Evolutionary conservation across 2,329 filamentous ascomycete genomes (phyloP).

Genomic region (Pezicula carpinea): DNA sequence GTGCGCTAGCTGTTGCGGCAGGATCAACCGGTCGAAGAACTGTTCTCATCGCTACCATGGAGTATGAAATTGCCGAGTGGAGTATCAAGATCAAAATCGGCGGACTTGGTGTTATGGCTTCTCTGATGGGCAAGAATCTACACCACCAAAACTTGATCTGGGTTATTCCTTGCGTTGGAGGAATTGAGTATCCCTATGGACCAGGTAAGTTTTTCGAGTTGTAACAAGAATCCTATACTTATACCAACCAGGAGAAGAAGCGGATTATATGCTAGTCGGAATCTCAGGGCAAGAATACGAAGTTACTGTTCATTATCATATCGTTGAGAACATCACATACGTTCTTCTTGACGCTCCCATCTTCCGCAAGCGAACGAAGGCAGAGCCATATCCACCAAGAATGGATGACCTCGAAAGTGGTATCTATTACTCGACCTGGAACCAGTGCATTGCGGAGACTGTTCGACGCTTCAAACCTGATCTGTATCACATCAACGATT

Average conservation of each 20-base stretch:
- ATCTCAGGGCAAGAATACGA: constrained; percentile 56
- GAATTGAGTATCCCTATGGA: constrained; percentile 52
- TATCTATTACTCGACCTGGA: constrained; percentile 66
- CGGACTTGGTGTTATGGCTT: constrained; percentile 64
- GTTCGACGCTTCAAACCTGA: constrained; percentile 58
- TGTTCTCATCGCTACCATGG: constrained; percentile 64
- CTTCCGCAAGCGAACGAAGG: constrained; percentile 57
- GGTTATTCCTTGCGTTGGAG: constrained; percentile 56
- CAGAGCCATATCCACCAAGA: constrained; percentile 58
- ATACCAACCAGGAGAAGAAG: constrained; percentile 40
- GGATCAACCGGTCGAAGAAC: constrained; percentile 34
- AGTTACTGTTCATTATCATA: constrained; percentile 59
- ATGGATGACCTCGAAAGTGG: constrained; percentile 66
- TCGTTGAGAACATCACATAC: constrained; percentile 60
- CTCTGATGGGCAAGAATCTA: constrained; percentile 59
- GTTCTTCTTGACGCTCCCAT: constrained; percentile 54
- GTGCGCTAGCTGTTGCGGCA: constrained; percentile 1
- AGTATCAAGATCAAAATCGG: constrained; percentile 67
- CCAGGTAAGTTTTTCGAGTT: neutral
- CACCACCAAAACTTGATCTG: constrained; percentile 60
- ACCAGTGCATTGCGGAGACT: constrained; percentile 61
- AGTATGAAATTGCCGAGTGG: constrained; percentile 68
- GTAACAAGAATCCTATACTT: too few species aligned
- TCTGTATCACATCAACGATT: constrained; percentile 61
- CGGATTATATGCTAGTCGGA: constrained; percentile 56